Conservation (phyloP, 305 asterid species). For the Fraxinus latifolia region DNA sequence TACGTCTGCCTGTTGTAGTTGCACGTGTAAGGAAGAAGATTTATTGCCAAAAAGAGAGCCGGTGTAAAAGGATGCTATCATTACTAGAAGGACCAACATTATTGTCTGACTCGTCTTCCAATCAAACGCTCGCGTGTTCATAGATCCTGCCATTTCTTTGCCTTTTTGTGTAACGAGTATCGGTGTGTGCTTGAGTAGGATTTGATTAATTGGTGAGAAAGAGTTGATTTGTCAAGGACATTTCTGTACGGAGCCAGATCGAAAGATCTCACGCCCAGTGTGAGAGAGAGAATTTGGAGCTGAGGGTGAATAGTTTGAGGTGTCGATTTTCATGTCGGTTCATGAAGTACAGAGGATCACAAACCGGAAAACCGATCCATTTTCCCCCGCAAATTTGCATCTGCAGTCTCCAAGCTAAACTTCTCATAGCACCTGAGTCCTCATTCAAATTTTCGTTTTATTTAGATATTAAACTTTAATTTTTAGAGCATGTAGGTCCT, state of each 20-base stretch:
- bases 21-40: constrained; percentile 32
- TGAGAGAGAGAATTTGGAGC: neutral
- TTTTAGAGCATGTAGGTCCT: neutral
- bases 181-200: neutral
- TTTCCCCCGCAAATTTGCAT: neutral
- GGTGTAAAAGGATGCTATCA: constrained; percentile 70
- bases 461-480: neutral
- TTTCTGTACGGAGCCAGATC: constrained; percentile 30
- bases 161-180: neutral
- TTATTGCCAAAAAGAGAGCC: constrained; percentile 62
- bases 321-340: neutral
- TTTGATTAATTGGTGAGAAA: neutral
- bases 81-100: constrained; percentile 52
- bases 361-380: neutral
- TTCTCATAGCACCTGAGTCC: neutral
- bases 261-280: constrained; percentile 29
- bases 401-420: neutral
- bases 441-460: neutral
- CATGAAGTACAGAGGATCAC: neutral
- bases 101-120: constrained; percentile 67
- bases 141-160: constrained; percentile 39
- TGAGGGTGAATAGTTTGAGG: constrained; percentile 13
- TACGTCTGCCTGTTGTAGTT: constrained; percentile 29
- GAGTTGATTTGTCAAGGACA: constrained; percentile 5
- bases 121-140: constrained; percentile 60